A percentile compares a stretch with the other conserved stretches of the same genome.
phyloP scores from a whole-genome alignment of 2,329 filamentous ascomycete genomes.

The Anthostomella pinea region DNA sequence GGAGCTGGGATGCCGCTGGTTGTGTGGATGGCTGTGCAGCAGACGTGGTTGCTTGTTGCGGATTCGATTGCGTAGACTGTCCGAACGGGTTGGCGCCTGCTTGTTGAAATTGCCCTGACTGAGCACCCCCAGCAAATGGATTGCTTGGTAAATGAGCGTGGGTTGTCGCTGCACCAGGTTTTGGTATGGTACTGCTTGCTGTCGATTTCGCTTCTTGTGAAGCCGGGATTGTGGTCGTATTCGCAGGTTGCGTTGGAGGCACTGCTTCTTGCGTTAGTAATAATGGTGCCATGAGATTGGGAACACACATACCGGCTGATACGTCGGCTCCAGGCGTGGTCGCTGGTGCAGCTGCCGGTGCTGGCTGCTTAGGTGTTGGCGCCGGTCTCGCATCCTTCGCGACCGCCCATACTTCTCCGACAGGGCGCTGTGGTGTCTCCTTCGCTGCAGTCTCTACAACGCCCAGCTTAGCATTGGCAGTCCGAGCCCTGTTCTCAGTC shows the following conservation, averaged over 20 bases:
- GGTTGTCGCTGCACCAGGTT: conserved; percentile 14
- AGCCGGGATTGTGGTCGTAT: conserved; percentile 4
- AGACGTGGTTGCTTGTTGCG: conserved; percentile 12
- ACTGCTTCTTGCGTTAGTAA: conserved; percentile 9
- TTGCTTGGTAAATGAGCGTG: conserved; percentile 14
- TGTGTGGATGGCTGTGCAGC: conserved; percentile 17
- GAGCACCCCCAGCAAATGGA: conserved; percentile 18
- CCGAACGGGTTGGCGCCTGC: conserved; percentile 22
- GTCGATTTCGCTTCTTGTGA: conserved; percentile 13
- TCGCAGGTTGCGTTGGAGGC: conserved; percentile 4
- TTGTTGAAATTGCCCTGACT: conserved; percentile 9
- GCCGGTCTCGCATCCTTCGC: conserved; percentile 65
- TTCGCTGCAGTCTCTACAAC: conserved; percentile 77
- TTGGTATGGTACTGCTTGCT: conserved; percentile 17
- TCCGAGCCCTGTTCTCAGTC: conserved; percentile 65
- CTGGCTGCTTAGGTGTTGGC: conserved; percentile 28
- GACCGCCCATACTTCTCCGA: conserved; percentile 82
- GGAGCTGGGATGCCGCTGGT: conserved; percentile 28
- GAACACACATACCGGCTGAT: conserved; percentile 12
- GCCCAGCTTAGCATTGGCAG: conserved; percentile 67
- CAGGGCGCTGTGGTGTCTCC: conserved; percentile 81
- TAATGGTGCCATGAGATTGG: no score
- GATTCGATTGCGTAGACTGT: conserved; percentile 11
- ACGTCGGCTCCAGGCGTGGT: conserved; percentile 7
- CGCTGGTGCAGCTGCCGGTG: conserved; percentile 15